Conservation (phyloP, 495 filamentous ascomycete species). For the Amniculicola lignicola region DNA sequence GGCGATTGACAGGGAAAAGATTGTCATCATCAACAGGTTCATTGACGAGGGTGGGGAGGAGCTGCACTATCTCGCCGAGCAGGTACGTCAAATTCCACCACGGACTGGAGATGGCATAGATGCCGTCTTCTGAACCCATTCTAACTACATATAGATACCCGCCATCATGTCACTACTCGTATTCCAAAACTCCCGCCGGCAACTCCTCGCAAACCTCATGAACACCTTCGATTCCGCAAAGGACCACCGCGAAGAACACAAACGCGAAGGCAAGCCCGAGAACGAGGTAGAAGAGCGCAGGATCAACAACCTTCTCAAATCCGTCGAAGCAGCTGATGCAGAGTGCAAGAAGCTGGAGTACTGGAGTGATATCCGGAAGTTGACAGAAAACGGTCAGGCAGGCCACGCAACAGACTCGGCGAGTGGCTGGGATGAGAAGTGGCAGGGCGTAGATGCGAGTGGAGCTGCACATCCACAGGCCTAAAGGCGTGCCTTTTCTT, state of each 20-base stretch:
- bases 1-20: conserved; percentile 85
- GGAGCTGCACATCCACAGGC: conserved; percentile 24
- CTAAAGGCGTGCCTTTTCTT: no score
- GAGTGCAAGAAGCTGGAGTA: conserved; percentile 67
- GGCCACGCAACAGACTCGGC: conserved; percentile 44
- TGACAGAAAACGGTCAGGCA: conserved; percentile 55
- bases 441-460: conserved; percentile 32
- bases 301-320: conserved; percentile 54
- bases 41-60: conserved; percentile 77
- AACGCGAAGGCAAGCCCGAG: conserved; percentile 28
- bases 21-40: conserved; percentile 75
- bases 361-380: conserved; percentile 69
- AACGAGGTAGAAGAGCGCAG: conserved; percentile 37
- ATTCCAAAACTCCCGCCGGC: conserved; percentile 81
- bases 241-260: conserved; percentile 38
- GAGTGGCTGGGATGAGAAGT: conserved; percentile 27
- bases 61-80: conserved; percentile 67
- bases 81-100: no score
- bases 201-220: conserved; percentile 67
- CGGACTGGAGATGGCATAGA: no score
- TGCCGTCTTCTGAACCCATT: neutral
- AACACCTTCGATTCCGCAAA: conserved; percentile 55
- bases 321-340: conserved; percentile 62
- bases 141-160: conserved; percentile 56
- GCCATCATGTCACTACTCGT: conserved; percentile 82